Conservation (phyloP, 2,329 filamentous ascomycete species). For the Sphaerulina musiva region DNA sequence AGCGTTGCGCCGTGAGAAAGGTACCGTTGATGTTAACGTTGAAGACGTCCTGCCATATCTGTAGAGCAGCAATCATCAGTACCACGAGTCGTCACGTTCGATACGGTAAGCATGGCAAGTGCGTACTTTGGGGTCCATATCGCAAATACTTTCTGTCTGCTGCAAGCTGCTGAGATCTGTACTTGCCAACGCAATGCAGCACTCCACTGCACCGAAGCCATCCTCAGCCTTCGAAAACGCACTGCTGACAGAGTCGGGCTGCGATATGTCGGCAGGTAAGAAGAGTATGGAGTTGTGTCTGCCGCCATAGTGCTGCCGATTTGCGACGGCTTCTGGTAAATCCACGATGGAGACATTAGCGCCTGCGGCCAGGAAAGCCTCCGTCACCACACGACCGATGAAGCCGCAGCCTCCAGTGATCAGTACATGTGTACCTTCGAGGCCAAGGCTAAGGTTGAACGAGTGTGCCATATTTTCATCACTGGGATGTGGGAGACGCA, state of each 20-base stretch:
- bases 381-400: conserved; percentile 37
- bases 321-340: conserved; percentile 10
- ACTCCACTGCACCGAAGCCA: conserved; percentile 35
- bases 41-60: conserved; percentile 38
- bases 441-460: conserved; percentile 32
- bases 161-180: conserved; percentile 41
- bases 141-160: conserved; percentile 36
- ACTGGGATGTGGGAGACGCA: background rate
- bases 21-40: conserved; percentile 42
- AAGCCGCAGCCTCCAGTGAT: conserved; percentile 40
- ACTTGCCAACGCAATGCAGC: conserved; percentile 41
- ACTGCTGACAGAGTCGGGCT: conserved; percentile 30
- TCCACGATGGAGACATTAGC: conserved; percentile 35
- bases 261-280: conserved; percentile 29
- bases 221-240: conserved; percentile 34
- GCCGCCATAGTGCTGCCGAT: conserved; percentile 1
- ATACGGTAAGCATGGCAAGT: background rate
- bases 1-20: conserved; percentile 40
- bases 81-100: background rate
- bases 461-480: conserved; percentile 4
- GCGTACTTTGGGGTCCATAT: conserved; percentile 34
- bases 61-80: background rate
- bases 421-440: conserved; percentile 37
- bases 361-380: conserved; percentile 41
- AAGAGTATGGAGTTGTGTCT: conserved; percentile 9